These are phyloP conservation scores for Cardamine chenopodiifolia DNA, from an alignment of 345 rosid species.

Conservation along the genomic window DNA sequence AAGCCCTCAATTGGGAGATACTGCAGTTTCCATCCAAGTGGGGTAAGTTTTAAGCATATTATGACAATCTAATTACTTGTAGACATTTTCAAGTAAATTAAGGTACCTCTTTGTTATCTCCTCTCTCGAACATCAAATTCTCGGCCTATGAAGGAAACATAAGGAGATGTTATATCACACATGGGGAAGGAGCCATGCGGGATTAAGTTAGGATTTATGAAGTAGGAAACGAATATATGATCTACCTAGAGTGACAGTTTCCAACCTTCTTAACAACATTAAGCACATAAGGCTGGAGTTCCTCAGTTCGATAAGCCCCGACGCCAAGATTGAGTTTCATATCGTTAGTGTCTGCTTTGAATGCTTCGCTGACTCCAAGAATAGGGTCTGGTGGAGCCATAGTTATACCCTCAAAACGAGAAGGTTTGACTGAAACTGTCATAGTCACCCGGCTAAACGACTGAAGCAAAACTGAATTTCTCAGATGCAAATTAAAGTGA, in stretches of 20 bases:
- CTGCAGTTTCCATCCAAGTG: constrained; percentile 51
- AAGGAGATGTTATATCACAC: background rate
- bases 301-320: constrained; percentile 95
- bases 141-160: constrained; percentile 62
- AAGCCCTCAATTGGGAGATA: constrained; percentile 99
- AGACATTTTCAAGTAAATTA: constrained; percentile 17
- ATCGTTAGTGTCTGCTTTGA: constrained; percentile 76
- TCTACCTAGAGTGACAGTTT: background rate
- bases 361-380: constrained; percentile 96
- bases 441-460: constrained; percentile 62
- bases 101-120: constrained; percentile 93
- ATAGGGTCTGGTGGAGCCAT: constrained; percentile 99
- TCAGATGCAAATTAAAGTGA: constrained; percentile 7
- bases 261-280: constrained; percentile 91
- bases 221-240: constrained; percentile 6
- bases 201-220: background rate
- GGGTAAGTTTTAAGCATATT: background rate
- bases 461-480: constrained; percentile 49
- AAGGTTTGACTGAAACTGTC: constrained; percentile 62
- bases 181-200: background rate
- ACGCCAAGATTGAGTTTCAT: constrained; percentile 97
- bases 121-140: constrained; percentile 83
- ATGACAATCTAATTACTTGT: background rate
- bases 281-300: constrained; percentile 92
- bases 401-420: constrained; percentile 81